Evolutionary conservation across 208 protist genomes (phyloP), one percentile per base, ranked within the genome.

Genomic region (Acanthamoeba healyi): DNA sequence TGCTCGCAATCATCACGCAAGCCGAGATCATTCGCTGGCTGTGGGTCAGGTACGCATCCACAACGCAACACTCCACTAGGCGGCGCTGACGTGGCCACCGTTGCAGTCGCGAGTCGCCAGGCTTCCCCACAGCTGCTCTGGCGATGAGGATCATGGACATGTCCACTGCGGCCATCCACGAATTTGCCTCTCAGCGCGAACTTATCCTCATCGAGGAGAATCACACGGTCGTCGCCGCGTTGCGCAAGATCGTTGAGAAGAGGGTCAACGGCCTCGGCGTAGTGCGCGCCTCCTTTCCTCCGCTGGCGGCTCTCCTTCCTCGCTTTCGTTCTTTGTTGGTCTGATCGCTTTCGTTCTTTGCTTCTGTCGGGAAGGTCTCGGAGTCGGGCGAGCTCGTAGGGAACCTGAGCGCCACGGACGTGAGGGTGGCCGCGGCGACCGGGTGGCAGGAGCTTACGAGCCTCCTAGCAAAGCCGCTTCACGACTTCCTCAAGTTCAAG

Each of bases 1-100:
- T 89, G 49, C 46, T 89, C 19, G 82, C 82, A 44, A 89, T 89
- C 26, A 36, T 89, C 24, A 89, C 82, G 22, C 82, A 89, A 65
- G 46, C 82, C 15, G 82, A 89, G 46, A 36, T 89, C 19, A 36
- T 89, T 56, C 82, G 82, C 42, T 89, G 82, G 82, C 46, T 89
- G 15, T 89, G 82, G 82, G 49, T 44, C 51, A 86, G 40, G 77
- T 56, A 29, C 40, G 29, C 15, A n/a, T n/a, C n/a, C n/a, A n/a
- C n/a, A n/a, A n/a, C n/a, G n/a, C n/a, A n/a, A n/a, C n/a, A n/a
- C n/a, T n/a, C n/a, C n/a, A n/a, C n/a, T n/a, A n/a, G n/a, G n/a
- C n/a, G n/a, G n/a, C n/a, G n/a, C n/a, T n/a, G n/a, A n/a, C n/a
- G n/a, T n/a, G n/a, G n/a, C n/a, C n/a, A n/a, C n/a, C n/a, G n/a